A percentile compares a stretch with the other conserved stretches of the same genome.
Evolutionary conservation across 768 basidiomycete genomes (phyloP).

Genomic region (Hydnum rufescens): DNA sequence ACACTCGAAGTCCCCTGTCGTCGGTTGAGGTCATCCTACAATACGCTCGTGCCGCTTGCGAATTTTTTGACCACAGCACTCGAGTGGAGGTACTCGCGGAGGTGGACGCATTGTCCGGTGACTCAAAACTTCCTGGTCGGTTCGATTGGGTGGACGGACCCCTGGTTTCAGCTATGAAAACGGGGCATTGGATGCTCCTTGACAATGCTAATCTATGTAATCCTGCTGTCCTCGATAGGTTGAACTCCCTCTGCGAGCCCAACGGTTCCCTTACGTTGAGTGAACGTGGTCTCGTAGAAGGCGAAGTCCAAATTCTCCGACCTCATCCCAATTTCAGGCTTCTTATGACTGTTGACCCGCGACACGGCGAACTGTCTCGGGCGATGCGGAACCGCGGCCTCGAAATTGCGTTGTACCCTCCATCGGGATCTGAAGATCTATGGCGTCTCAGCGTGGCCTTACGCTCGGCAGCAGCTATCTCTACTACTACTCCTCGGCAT

Average conservation of each 20-base stretch:
- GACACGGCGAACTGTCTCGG: slow-evolving; percentile 80
- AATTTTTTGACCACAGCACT: no score
- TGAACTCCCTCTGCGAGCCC: slow-evolving; percentile 88
- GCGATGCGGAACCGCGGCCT: slow-evolving; percentile 97
- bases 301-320: slow-evolving; percentile 45
- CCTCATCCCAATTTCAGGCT: slow-evolving; percentile 84
- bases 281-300: slow-evolving; percentile 72
- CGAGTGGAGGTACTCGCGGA: no score
- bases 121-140: not conserved
- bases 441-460: no score
- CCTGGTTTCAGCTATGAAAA: slow-evolving; percentile 63
- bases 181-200: slow-evolving; percentile 76
- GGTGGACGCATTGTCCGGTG: no score
- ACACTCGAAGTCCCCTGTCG: no score
- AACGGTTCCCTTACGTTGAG: slow-evolving; percentile 67
- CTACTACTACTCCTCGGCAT: no score
- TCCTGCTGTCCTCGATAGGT: slow-evolving; percentile 84
- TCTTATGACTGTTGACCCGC: slow-evolving; percentile 85
- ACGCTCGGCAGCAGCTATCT: no score
- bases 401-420: slow-evolving; percentile 34
- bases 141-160: slow-evolving; percentile 97
- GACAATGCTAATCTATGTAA: slow-evolving; percentile 90
- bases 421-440: no score
- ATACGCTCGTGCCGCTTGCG: no score
- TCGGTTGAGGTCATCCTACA: no score